Base-by-base conservation (phyloP, 2,329 filamentous ascomycete species). In the Fusarium sp. region DNA sequence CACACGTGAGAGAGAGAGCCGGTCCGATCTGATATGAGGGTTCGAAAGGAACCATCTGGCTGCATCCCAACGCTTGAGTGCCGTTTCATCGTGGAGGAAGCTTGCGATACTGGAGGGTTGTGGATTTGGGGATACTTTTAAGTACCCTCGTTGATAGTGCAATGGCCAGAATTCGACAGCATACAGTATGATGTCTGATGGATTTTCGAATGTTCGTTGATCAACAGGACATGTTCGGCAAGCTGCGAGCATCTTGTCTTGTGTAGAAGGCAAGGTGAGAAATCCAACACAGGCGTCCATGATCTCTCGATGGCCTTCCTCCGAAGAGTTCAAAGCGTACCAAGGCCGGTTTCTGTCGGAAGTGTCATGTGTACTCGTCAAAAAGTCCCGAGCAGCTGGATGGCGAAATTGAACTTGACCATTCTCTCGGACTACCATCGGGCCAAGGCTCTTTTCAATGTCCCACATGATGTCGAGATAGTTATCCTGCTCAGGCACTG, bases 21-120 rank as follows among this genome's bases (percentile, higher is more conserved):
- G 12, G 6, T 56, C 26, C 2, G 26, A n/a, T 39, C 52, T 41
- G 22, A 42, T 7, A 2, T 56, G 52, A 12, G 38, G 52, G 5
- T 44, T 56, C 0, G 52, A 56, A 6, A 56, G 17, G 17, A 24
- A 32, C 52, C 52, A 56, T 20, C 17, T 56, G 28, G 52, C 38
- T 24, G 52, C 26, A 6, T 28, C 22, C 52, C 52, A 56, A 15
- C 12, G 3, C 1, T 8, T 13, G 12, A 30, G 20, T 20, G 52
- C 52, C 2, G 38, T 7, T 4, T 11, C 38, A 3, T 56, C 11
- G 15, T 15, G 3, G 22, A 56, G n/a, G 38, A 56, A 44, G 8
- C 1, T n/a, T 18, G 38, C 1, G 22, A 44, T 30, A 3, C 2
- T 44, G 14, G 26, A 12, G 1, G 17, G 2, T 1, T 3, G 0